Evolutionary conservation across 306 rosid species (phyloP), one percentile per base, ranked within the genome.

Genomic region (Quercus glauca): DNA sequence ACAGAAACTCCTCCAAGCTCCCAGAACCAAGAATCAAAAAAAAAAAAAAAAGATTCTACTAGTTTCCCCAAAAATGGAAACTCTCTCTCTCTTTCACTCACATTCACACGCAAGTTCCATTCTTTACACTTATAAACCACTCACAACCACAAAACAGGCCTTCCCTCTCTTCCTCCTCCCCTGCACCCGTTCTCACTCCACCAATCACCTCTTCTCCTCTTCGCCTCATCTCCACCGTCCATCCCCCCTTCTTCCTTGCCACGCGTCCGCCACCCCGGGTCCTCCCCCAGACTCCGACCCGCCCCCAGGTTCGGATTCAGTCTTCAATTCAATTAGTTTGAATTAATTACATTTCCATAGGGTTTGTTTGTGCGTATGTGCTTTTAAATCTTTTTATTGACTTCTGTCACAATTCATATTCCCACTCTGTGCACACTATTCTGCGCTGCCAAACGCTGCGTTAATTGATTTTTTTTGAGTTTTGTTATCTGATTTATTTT

Each of bases 201-300:
- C 73, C 15, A n/a, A 58, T 71, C 61, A 70, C 51, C 14, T 31
- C 73, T 74, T 26, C 76, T 61, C 77, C 60, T 81, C 83, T 69
- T 72, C 84, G 74, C 53, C 72, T 67, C 83, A 33, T 79, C 82
- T 56, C 57, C 81, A 64, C 45, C 86, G 80, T 65, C 75, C 70
- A 7, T 82, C 82, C 61, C 84, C 67, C 57, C 67, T 59, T 6
- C 74, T 85, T 11, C 25, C 72, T n/a, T 89, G 91, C 84, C 82
- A 82, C 63, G 89, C 92, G 1, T 41, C 45, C 64, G 67, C 91
- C 52, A 10, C 75, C 1, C 83, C 91, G 0, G 88, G 82, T 5
- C 83, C 91, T 57, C 90, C 92, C 0, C 90, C 83, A 1, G 85
- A 87, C 15, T 82, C 88, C 43, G 88, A 82, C 77, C 83, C 91